These are phyloP conservation scores for Gossypium gossypioides DNA, from an alignment of 441 rosid genomes.

Conservation along the genomic window DNA sequence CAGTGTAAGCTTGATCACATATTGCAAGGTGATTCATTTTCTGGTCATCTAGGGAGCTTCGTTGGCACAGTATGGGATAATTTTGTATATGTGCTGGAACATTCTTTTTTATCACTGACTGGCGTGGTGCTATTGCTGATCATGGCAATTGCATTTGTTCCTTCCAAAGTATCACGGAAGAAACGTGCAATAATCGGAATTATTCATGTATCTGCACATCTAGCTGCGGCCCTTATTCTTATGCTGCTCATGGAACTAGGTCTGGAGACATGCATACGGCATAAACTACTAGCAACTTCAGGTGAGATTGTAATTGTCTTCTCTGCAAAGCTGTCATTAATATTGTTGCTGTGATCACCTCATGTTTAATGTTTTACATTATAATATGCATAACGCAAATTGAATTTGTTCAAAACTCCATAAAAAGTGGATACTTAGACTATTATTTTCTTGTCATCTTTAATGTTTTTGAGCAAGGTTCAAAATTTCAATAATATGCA, in stretches of 20 bases:
- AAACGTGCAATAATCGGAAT: slow-evolving; percentile 64
- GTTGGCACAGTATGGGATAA: slow-evolving; percentile 66
- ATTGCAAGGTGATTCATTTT: slow-evolving; percentile 74
- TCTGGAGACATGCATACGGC: slow-evolving; percentile 77
- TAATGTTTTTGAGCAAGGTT: not conserved
- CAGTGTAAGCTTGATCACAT: slow-evolving; percentile 91
- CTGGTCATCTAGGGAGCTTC: slow-evolving; percentile 77
- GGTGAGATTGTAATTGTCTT: slow-evolving; percentile 31
- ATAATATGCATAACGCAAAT: not conserved
- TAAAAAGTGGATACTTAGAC: not conserved
- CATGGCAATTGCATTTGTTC: slow-evolving; percentile 65
- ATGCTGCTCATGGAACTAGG: slow-evolving; percentile 91
- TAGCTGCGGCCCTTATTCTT: slow-evolving; percentile 77
- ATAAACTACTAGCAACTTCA: slow-evolving; percentile 83
- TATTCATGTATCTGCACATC: slow-evolving; percentile 82
- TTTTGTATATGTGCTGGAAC: slow-evolving; percentile 56
- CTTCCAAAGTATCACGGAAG: slow-evolving; percentile 77
- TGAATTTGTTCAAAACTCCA: not conserved
- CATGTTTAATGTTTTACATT: not conserved
- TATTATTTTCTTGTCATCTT: not conserved
- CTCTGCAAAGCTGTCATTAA: not conserved
- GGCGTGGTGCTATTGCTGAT: slow-evolving; percentile 63
- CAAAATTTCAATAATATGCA: not conserved
- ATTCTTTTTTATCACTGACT: slow-evolving; percentile 66
- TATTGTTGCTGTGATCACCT: not conserved